These are phyloP conservation scores for Blastocystis hominis DNA, from an alignment of 352 stramenopile genomes.

Conservation along the genomic window DNA sequence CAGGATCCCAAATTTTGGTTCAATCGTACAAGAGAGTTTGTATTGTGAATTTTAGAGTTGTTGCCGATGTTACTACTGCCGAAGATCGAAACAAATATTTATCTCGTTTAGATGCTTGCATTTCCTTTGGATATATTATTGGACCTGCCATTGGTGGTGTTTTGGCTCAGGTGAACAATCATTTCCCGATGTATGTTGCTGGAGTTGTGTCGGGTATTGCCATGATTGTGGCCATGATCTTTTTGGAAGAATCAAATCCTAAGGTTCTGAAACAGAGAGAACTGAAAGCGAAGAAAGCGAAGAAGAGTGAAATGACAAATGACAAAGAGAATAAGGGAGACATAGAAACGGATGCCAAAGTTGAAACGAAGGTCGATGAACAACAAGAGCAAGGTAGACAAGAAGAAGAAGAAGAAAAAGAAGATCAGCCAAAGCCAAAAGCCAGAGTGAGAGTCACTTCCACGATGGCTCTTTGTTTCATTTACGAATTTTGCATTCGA, in stretches of 20 bases:
- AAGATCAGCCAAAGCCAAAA: background rate
- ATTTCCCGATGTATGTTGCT: slow-evolving; percentile 28
- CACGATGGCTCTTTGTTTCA: slow-evolving; percentile 14
- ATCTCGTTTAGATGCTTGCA: slow-evolving; percentile 16
- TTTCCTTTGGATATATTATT: slow-evolving; percentile 29
- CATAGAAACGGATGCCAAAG: background rate
- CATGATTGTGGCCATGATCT: background rate
- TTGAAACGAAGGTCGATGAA: background rate
- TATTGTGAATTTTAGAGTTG: background rate
- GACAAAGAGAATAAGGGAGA: background rate
- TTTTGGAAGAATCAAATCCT: slow-evolving; percentile 44
- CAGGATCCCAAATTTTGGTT: slow-evolving; percentile 33
- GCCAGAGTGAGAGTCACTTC: background rate
- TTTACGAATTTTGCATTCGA: slow-evolving; percentile 39
- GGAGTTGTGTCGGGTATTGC: slow-evolving; percentile 18
- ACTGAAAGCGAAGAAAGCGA: background rate
- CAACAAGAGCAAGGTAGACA: background rate
- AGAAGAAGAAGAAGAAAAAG: background rate
- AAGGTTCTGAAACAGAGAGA: background rate
- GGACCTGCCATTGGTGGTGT: slow-evolving; percentile 41
- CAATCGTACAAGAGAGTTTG: background rate
- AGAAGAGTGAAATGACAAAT: background rate
- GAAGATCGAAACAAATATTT: slow-evolving; percentile 14
- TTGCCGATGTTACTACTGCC: slow-evolving; percentile 17
- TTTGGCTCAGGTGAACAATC: slow-evolving; percentile 30